These are phyloP conservation scores for Leccinum subgranulosum DNA, from an alignment of 768 basidiomycete species.

Conservation along the genomic window DNA sequence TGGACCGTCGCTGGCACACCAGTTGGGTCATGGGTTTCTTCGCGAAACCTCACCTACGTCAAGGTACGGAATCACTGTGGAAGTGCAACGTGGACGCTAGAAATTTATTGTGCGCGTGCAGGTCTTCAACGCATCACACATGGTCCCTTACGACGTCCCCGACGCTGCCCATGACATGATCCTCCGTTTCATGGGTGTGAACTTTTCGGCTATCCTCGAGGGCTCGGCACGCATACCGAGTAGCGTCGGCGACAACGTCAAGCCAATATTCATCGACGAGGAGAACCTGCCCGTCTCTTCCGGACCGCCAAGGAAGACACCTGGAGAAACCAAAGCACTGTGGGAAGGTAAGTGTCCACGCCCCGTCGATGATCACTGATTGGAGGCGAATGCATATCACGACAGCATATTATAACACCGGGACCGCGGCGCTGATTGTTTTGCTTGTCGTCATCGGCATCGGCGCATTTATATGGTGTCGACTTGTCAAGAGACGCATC, in stretches of 20 bases:
- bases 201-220: constrained; percentile 78
- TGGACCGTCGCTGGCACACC: constrained; percentile 74
- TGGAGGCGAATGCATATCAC: background rate
- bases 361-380: background rate
- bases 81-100: no score
- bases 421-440: constrained; percentile 82
- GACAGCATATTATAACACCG: constrained; percentile 91
- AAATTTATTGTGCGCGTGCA: constrained; percentile 24
- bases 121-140: constrained; percentile 94
- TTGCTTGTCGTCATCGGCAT: constrained; percentile 66
- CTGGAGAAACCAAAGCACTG: constrained; percentile 79
- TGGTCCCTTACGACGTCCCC: constrained; percentile 89
- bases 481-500: constrained; percentile 33
- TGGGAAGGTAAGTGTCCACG: constrained; percentile 70
- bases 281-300: constrained; percentile 36
- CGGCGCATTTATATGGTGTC: constrained; percentile 79
- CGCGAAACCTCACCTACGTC: constrained; percentile 89
- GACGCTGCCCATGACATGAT: constrained; percentile 96
- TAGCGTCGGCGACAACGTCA: constrained; percentile 67
- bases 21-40: constrained; percentile 89
- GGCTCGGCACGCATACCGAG: constrained; percentile 81
- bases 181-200: constrained; percentile 91
- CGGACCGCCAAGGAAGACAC: constrained; percentile 49
- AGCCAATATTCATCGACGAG: constrained; percentile 58
- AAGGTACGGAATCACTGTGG: constrained; percentile 48